phyloP scores from a whole-genome alignment of 169 alveolate species.

The Cryptosporidium andersoni region DNA sequence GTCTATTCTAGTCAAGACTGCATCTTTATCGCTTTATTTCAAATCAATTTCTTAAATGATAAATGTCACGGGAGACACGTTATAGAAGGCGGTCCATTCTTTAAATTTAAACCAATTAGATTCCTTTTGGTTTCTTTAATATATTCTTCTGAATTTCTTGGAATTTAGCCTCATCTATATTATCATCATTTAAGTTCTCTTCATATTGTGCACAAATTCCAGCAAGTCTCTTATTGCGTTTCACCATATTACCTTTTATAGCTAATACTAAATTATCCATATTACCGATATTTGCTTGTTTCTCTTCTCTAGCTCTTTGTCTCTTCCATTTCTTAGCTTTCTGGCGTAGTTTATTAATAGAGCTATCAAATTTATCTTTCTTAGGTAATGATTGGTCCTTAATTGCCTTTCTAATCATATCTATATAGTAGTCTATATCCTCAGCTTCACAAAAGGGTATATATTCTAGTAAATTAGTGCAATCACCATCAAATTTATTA shows the following conservation, averaged over 20 bases:
- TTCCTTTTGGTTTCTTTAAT: conserved; percentile 2
- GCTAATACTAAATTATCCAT: conserved; percentile 35
- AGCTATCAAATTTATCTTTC: conserved; percentile 9
- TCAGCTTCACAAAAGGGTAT: conserved; percentile 78
- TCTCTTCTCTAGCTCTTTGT: neutral
- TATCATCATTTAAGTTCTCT: neutral
- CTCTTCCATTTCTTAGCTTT: conserved; percentile 37
- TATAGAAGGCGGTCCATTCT: conserved; percentile 8
- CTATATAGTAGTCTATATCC: conserved; percentile 76
- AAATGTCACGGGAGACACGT: neutral
- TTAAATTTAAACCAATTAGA: neutral
- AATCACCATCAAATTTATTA: conserved; percentile 77
- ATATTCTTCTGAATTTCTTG: conserved; percentile 29
- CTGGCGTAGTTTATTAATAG: conserved; percentile 2
- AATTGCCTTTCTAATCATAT: conserved; percentile 73
- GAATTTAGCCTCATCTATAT: conserved; percentile 29
- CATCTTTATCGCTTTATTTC: neutral
- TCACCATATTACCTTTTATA: conserved; percentile 22
- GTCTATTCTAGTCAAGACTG: too few relatives aligned
- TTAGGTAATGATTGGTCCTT: conserved; percentile 66
- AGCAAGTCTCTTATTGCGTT: conserved; percentile 12
- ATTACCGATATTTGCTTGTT: neutral
- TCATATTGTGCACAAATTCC: neutral
- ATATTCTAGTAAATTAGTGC: conserved; percentile 77
- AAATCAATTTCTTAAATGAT: neutral